Conservation (phyloP, 345 rosid species). For the Eucalyptus marginata region DNA sequence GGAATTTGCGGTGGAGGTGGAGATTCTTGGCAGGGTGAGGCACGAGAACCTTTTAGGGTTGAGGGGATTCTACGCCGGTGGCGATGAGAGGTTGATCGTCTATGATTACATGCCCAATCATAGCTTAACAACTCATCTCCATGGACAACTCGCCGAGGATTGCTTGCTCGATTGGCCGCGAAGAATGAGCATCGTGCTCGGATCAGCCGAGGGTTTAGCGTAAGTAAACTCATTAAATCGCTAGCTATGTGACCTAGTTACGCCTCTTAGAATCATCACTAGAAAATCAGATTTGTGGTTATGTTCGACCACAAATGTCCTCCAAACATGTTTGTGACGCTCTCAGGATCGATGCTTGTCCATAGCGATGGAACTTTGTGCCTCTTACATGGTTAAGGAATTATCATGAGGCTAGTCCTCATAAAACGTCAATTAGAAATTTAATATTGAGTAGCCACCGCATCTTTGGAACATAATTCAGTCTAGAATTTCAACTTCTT, state of each 20-base stretch:
- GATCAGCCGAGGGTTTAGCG: constrained; percentile 62
- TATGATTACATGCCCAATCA: constrained; percentile 71
- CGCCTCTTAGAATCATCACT: background rate
- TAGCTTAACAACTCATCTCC: constrained; percentile 50
- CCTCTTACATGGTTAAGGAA: background rate
- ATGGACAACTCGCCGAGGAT: constrained; percentile 47
- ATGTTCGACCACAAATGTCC: background rate
- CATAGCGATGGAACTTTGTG: background rate
- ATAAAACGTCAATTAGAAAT: background rate
- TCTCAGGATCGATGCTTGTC: background rate
- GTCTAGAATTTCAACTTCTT: background rate
- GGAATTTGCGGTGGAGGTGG: constrained; percentile 70
- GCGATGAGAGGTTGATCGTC: constrained; percentile 56
- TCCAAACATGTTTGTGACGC: background rate
- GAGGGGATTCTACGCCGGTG: constrained; percentile 59
- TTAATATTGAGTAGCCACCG: background rate
- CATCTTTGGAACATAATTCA: background rate
- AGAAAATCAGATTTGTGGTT: background rate
- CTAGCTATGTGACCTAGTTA: background rate
- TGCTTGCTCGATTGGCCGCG: constrained; percentile 52
- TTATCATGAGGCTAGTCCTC: background rate
- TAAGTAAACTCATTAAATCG: constrained; percentile 4
- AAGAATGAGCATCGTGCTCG: constrained; percentile 36
- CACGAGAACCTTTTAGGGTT: constrained; percentile 50
- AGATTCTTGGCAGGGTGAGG: constrained; percentile 63